phyloP scores from a whole-genome alignment of 805 yeast genomes.

The Candida coquimbonensis region DNA sequence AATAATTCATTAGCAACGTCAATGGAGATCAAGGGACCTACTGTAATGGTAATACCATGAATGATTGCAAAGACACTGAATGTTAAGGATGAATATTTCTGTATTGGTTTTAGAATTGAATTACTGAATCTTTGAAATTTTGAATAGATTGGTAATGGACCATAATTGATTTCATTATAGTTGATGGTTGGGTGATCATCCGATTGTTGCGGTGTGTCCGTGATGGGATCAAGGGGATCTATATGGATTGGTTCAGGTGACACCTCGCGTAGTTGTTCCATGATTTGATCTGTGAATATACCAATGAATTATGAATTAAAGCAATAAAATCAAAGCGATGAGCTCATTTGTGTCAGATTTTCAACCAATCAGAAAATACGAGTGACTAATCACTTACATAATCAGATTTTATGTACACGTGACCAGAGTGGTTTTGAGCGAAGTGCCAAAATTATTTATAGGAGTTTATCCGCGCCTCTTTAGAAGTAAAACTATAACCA shows the following conservation, averaged over 20 bases:
- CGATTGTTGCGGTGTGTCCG: neutral
- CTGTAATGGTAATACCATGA: slow-evolving; percentile 48
- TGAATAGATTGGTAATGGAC: neutral
- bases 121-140: neutral
- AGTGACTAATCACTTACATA: no score
- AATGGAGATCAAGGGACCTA: slow-evolving; percentile 44
- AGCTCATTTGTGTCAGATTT: no score
- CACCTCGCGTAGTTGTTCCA: neutral
- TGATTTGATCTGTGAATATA: neutral
- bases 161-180: neutral
- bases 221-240: neutral
- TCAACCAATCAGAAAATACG: no score
- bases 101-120: slow-evolving; percentile 25
- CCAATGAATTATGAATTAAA: no score
- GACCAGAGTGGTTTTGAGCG: no score
- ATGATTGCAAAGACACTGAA: slow-evolving; percentile 50
- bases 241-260: neutral
- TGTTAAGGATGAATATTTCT: slow-evolving; percentile 55
- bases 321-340: no score
- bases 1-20: slow-evolving; percentile 45
- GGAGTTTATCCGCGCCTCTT: neutral
- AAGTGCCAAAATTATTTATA: no score
- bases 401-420: no score
- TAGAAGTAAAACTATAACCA: neutral
- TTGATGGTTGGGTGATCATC: no score